Evolutionary conservation across 2,329 filamentous ascomycete genomes (phyloP).

Genomic region (Calonectria henricotiae): DNA sequence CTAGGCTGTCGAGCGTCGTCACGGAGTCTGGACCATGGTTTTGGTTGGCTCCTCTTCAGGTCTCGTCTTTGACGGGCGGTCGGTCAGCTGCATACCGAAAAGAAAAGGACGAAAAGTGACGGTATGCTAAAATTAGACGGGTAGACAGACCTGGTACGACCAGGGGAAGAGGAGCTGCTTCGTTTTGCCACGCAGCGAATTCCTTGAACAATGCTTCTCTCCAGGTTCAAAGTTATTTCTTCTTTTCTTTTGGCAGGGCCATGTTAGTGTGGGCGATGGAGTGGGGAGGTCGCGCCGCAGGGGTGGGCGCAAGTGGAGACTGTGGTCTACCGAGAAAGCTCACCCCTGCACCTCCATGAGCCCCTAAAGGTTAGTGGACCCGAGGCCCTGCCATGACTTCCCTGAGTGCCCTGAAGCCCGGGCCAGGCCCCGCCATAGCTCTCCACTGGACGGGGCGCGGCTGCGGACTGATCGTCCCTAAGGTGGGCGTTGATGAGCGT

Average conservation of each 20-base stretch:
- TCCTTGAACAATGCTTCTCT: slow-evolving; percentile 30
- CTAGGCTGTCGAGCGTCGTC: slow-evolving; percentile 3
- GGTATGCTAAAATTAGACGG: slow-evolving; percentile 45
- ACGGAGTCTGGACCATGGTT: slow-evolving; percentile 5
- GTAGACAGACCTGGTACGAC: slow-evolving; percentile 34
- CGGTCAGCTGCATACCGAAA: slow-evolving; percentile 46
- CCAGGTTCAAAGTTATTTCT: slow-evolving; percentile 22
- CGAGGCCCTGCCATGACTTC: slow-evolving; percentile 31
- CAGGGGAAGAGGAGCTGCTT: slow-evolving; percentile 28
- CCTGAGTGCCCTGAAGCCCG: slow-evolving; percentile 40
- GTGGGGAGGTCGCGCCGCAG: slow-evolving; percentile 35
- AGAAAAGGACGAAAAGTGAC: slow-evolving; percentile 30
- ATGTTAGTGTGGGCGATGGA: slow-evolving; percentile 24
- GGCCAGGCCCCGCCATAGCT: slow-evolving; percentile 50
- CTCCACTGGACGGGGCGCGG: slow-evolving; percentile 45
- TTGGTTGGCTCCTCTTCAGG: slow-evolving; percentile 29
- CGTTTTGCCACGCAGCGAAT: slow-evolving; percentile 38
- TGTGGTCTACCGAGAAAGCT: slow-evolving; percentile 47
- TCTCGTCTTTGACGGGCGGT: slow-evolving; percentile 40
- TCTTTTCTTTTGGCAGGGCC: neutral
- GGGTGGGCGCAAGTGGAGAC: slow-evolving; percentile 36
- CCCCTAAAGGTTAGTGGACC: slow-evolving; percentile 41
- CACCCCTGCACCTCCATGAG: slow-evolving; percentile 48
- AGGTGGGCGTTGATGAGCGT: slow-evolving; percentile 37
- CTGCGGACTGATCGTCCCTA: slow-evolving; percentile 45